Conservation (phyloP, 495 filamentous ascomycete genomes). For the Xylaria bambusicola region DNA sequence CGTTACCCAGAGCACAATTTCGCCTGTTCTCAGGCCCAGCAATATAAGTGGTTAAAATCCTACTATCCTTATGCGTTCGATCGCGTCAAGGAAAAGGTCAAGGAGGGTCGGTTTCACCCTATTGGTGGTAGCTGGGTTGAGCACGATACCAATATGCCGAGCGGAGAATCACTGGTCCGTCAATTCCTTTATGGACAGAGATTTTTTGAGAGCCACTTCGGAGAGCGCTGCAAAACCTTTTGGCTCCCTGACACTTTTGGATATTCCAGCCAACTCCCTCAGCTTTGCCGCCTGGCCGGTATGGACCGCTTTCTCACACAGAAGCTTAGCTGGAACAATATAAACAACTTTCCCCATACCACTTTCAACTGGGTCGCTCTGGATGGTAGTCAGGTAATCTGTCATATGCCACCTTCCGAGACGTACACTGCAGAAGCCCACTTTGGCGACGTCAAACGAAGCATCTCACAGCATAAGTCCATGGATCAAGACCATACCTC, state of each 20-base stretch:
- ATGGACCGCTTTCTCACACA: conserved; percentile 98
- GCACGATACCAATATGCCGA: conserved; percentile 96
- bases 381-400: conserved; percentile 93
- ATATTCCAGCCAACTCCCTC: conserved; percentile 91
- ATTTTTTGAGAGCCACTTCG: conserved; percentile 92
- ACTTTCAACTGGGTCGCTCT: conserved; percentile 97
- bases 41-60: conserved; percentile 95
- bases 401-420: conserved; percentile 93
- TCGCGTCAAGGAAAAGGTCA: conserved; percentile 86
- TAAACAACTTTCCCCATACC: conserved; percentile 97
- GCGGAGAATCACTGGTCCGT: conserved; percentile 90
- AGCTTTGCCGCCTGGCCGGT: conserved; percentile 85
- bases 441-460: conserved; percentile 92
- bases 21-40: conserved; percentile 88
- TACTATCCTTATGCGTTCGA: conserved; percentile 86
- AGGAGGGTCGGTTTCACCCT: conserved; percentile 86
- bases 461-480: conserved; percentile 90
- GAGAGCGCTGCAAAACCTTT: conserved; percentile 84
- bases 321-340: conserved; percentile 92
- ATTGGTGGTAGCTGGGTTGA: conserved; percentile 99
- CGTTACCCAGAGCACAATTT: conserved; percentile 94
- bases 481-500: conserved; percentile 87
- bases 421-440: conserved; percentile 94
- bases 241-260: conserved; percentile 99
- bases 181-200: conserved; percentile 95